A percentile compares a stretch with the other conserved stretches of the same genome.
phyloP scores from a whole-genome alignment of 2,329 filamentous ascomycete species.

The Alternaria conjuncta region DNA sequence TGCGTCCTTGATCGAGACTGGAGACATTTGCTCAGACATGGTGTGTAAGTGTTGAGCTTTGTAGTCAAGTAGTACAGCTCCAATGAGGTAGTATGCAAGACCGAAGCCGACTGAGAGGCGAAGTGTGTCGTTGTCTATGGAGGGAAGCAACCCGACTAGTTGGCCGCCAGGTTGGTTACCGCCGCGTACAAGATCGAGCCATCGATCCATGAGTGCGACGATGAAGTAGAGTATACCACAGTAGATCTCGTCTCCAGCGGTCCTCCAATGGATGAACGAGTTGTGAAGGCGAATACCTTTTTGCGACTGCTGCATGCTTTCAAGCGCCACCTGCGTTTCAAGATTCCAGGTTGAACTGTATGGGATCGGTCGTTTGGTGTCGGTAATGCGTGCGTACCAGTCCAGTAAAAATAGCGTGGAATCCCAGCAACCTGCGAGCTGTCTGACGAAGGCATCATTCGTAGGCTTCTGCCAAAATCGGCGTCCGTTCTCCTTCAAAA shows the following conservation, averaged over 20 bases:
- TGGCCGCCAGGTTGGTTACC: slow-evolving; percentile 29
- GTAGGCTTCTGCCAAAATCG: slow-evolving; percentile 52
- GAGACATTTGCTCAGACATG: slow-evolving; percentile 51
- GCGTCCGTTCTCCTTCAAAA: slow-evolving; percentile 54
- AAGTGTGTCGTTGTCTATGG: slow-evolving; percentile 40
- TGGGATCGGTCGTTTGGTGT: slow-evolving; percentile 58
- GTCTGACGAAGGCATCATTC: slow-evolving; percentile 56
- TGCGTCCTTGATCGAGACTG: slow-evolving; percentile 50
- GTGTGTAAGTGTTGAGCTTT: slow-evolving; percentile 60
- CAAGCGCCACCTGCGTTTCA: slow-evolving; percentile 61
- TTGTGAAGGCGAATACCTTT: slow-evolving; percentile 64
- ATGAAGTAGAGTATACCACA: slow-evolving; percentile 63
- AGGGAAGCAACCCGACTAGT: slow-evolving; percentile 43
- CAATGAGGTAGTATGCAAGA: slow-evolving; percentile 64
- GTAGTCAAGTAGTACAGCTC: slow-evolving; percentile 63
- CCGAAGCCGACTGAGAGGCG: slow-evolving; percentile 61
- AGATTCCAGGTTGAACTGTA: slow-evolving; percentile 65
- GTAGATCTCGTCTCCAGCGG: slow-evolving; percentile 61
- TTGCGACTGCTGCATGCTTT: slow-evolving; percentile 60
- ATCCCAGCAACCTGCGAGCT: slow-evolving; percentile 60
- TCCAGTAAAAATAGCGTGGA: slow-evolving; percentile 62
- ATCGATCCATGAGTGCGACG: slow-evolving; percentile 63
- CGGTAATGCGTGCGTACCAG: slow-evolving; percentile 59
- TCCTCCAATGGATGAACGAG: slow-evolving; percentile 65
- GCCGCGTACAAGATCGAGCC: slow-evolving; percentile 58